Base-by-base conservation (phyloP, 345 rosid genomes). In the Gossypium turneri region DNA sequence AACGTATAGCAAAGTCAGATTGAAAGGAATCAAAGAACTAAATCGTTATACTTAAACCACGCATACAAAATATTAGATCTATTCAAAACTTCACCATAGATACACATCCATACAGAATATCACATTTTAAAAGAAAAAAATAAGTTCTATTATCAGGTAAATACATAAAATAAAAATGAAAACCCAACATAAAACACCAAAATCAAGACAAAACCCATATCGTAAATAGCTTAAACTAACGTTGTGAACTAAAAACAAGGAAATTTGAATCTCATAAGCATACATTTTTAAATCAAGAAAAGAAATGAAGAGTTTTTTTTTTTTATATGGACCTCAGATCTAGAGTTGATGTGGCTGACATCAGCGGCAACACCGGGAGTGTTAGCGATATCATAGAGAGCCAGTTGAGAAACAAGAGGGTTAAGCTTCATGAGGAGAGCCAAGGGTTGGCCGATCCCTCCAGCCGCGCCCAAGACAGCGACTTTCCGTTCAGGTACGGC, bases 311-410 rank as follows among this genome's bases (percentile, higher is more conserved):
- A 38, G 22, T 15, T 7, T 7, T 2, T 2, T 22, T 22, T 19
- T 34, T 45, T 10, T 3, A 60, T 53, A 56, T 43, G 53, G 67
- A 89, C 97, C 90, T 88, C 82, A 81, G 94, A 82, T 86, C 90
- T 84, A 81, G 90, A 81, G 80, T 92, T 90, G 85, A 90, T 87
- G 78, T 92, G 93, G 83, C 97, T 83, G 66, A 90, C 89, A 75
- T 92, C 97, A 34, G 93, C 94, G 0, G 91, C 93, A 62, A 92
- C 97, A 27, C 93, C 97, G 2, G 94, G 91, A 2, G 93, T 90
- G 81, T 85, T 87, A 57, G 91, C 89, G 70, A 90, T 86, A 86
- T 92, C 92, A 73, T 81, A 92, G 48, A 92, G 94, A 61, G 93
- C 62, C 62, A 92, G 94, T 13, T 29, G 76, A 22, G 94, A 92